Evolutionary conservation across 129 eudicot species (phyloP).

Genomic region (Erigeron canadensis): DNA sequence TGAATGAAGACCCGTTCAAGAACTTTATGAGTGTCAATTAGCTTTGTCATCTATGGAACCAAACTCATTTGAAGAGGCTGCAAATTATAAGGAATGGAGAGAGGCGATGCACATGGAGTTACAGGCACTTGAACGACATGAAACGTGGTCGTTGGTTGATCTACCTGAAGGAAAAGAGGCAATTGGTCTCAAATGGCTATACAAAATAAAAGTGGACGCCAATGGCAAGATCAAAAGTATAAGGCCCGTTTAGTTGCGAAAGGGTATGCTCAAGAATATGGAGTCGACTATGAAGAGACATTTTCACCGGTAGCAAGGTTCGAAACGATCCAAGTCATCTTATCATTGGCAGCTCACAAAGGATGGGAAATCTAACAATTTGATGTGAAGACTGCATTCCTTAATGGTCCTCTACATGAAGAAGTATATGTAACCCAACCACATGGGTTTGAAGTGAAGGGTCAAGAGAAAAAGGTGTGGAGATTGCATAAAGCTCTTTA

Average conservation of each 20-base stretch:
- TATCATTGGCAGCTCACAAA: not conserved
- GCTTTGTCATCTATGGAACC: no score
- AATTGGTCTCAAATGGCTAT: not conserved
- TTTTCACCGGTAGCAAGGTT: not conserved
- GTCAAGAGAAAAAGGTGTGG: not conserved
- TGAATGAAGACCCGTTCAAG: no score
- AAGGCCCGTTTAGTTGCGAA: conserved; percentile 14
- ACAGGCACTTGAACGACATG: not conserved
- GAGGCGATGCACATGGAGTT: conserved; percentile 1
- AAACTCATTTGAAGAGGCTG: no score
- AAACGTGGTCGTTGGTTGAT: conserved; percentile 12
- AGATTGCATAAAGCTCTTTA: conserved; percentile 12
- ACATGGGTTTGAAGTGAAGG: conserved; percentile 10
- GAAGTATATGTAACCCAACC: conserved; percentile 18
- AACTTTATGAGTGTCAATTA: no score
- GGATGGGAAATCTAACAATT: not conserved
- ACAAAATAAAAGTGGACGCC: not conserved
- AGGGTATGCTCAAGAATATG: conserved; percentile 12
- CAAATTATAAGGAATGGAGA: conserved; percentile 24
- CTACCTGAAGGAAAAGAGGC: not conserved
- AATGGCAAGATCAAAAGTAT: conserved; percentile 1
- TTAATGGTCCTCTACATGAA: not conserved
- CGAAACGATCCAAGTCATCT: not conserved
- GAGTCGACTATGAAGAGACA: not conserved
- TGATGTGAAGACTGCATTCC: not conserved